Conservation (phyloP, 345 rosid genomes). For the Pugionium dolabratum region DNA sequence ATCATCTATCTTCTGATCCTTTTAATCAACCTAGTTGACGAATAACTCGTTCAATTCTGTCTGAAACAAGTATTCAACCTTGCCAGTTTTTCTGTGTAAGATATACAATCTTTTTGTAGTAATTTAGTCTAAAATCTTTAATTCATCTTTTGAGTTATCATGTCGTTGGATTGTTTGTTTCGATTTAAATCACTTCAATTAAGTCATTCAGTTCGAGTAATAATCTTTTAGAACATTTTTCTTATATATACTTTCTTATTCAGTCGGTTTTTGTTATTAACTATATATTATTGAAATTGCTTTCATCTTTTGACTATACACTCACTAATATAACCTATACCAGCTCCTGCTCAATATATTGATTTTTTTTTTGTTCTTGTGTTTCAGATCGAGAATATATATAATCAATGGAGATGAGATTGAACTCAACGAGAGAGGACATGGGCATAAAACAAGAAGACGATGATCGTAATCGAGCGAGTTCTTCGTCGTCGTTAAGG, state of each 20-base stretch:
- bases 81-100: too few relatives aligned
- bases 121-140: too few relatives aligned
- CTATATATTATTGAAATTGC: background rate
- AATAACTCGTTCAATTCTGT: too few relatives aligned
- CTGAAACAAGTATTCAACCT: too few relatives aligned
- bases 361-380: background rate
- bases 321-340: too few relatives aligned
- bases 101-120: too few relatives aligned
- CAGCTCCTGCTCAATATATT: background rate
- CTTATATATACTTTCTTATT: background rate
- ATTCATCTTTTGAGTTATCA: too few relatives aligned
- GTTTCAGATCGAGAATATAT: constrained; percentile 1
- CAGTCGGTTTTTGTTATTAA: background rate
- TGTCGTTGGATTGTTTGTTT: too few relatives aligned
- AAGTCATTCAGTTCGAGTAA: background rate
- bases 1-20: too few relatives aligned
- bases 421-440: constrained; percentile 12
- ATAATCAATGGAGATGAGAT: constrained; percentile 10
- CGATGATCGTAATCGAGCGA: background rate
- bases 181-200: too few relatives aligned
- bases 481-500: constrained; percentile 32
- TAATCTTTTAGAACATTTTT: background rate
- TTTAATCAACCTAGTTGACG: too few relatives aligned
- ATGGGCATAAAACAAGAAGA: constrained; percentile 24
- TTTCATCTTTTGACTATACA: background rate